Evolutionary conservation across 352 stramenopile species (phyloP).

Genomic region (Globisporangium uncinulatum): DNA sequence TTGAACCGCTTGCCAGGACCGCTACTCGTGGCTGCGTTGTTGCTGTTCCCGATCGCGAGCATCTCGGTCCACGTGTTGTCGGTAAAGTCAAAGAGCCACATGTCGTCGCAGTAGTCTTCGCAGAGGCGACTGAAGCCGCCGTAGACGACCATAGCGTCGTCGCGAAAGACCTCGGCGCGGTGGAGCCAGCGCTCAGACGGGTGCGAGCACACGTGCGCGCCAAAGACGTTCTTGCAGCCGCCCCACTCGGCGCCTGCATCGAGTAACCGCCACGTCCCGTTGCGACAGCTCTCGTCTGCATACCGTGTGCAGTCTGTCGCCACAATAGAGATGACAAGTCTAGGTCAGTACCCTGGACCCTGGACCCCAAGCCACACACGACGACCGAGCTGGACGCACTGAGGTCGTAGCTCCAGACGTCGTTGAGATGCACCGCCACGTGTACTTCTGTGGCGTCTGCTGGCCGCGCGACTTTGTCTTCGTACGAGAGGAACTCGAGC

Average conservation of each 20-base stretch:
- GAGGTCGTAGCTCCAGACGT: constrained; percentile 95
- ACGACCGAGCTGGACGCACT: constrained; percentile 24
- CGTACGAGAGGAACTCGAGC: constrained; percentile 87
- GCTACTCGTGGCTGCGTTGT: not conserved
- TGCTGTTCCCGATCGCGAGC: constrained; percentile 57
- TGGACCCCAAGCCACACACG: not conserved
- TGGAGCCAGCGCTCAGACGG: constrained; percentile 89
- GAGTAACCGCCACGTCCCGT: constrained; percentile 82
- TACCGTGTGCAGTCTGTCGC: constrained; percentile 74
- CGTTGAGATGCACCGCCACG: constrained; percentile 92
- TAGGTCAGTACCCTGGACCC: not conserved
- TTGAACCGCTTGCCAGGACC: constrained; percentile 91
- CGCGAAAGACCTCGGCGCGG: constrained; percentile 81
- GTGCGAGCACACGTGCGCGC: constrained; percentile 83
- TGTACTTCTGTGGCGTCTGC: constrained; percentile 43
- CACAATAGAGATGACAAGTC: not conserved
- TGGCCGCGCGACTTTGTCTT: constrained; percentile 67
- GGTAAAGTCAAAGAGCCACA: constrained; percentile 93
- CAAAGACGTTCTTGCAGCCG: constrained; percentile 85
- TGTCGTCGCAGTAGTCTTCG: constrained; percentile 95
- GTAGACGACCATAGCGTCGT: constrained; percentile 91
- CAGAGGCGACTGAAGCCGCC: constrained; percentile 91
- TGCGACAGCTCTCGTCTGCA: constrained; percentile 76
- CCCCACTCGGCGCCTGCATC: constrained; percentile 86
- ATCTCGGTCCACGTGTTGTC: constrained; percentile 89